phyloP scores from a whole-genome alignment of 257 asterid species.

The Perilla frutescens region DNA sequence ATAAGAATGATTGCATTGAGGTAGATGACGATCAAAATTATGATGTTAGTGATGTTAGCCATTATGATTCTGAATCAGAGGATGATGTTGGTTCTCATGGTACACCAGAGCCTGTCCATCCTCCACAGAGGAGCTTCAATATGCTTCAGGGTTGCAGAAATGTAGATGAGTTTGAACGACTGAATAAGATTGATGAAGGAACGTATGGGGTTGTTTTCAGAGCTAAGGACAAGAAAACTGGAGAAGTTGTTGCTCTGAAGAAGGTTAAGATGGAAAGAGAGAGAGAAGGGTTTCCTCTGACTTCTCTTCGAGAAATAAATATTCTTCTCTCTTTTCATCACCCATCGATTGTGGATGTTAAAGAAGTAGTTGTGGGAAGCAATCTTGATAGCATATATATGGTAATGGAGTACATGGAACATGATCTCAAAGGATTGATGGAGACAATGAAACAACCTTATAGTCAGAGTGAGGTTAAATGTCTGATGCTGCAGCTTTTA shows the following conservation, averaged over 20 bases:
- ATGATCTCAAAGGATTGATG: constrained; percentile 81
- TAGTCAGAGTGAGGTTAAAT: constrained; percentile 87
- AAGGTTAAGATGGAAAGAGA: constrained; percentile 91
- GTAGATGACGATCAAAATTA: constrained; percentile 45
- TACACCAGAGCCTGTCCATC: constrained; percentile 53
- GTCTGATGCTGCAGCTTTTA: constrained; percentile 88
- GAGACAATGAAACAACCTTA: constrained; percentile 80
- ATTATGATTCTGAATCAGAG: constrained; percentile 60
- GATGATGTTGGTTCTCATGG: constrained; percentile 53
- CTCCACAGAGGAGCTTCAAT: constrained; percentile 68
- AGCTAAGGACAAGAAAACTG: constrained; percentile 84
- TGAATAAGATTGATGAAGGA: constrained; percentile 92
- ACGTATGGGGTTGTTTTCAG: constrained; percentile 88
- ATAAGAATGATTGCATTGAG: constrained; percentile 53
- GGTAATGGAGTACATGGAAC: constrained; percentile 99
- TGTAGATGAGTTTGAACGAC: constrained; percentile 82
- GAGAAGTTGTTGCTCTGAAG: constrained; percentile 90
- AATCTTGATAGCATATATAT: constrained; percentile 75
- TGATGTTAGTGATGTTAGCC: constrained; percentile 51
- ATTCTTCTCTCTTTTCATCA: constrained; percentile 81
- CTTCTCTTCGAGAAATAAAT: constrained; percentile 85
- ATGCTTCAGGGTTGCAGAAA: constrained; percentile 95
- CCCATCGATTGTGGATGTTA: constrained; percentile 83
- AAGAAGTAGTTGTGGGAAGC: constrained; percentile 87
- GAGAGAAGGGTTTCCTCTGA: constrained; percentile 88